Conservation (phyloP, 192 early-diverging fungal genomes). For the Podila epicladia region DNA sequence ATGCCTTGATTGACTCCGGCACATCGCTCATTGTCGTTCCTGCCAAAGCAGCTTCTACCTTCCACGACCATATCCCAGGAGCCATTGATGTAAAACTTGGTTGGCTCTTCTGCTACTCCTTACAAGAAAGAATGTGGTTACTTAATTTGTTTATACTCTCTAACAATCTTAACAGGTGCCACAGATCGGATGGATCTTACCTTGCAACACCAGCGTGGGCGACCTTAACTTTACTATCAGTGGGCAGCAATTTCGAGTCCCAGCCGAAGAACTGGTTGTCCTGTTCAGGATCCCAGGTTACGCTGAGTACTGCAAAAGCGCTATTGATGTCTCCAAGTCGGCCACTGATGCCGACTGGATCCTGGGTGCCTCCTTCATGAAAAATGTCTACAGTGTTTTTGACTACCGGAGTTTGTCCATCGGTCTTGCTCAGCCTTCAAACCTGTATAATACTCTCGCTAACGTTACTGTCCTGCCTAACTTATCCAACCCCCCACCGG, state of each 20-base stretch:
- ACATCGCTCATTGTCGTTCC: slow-evolving; percentile 39
- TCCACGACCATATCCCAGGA: slow-evolving; percentile 39
- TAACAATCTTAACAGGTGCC: slow-evolving; percentile 12
- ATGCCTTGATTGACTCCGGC: slow-evolving; percentile 47
- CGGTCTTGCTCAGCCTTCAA: slow-evolving; percentile 44
- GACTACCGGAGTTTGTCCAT: slow-evolving; percentile 27
- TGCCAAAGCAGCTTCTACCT: slow-evolving; percentile 19
- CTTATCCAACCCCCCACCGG: slow-evolving; percentile 20
- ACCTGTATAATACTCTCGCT: slow-evolving; percentile 37
- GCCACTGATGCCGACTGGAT: slow-evolving; percentile 33
- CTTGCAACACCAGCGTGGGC: slow-evolving; percentile 43
- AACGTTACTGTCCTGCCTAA: slow-evolving; percentile 37
- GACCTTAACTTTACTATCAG: slow-evolving; percentile 46
- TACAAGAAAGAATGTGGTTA: too few species aligned
- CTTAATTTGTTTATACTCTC: not conserved
- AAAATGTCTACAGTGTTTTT: slow-evolving; percentile 47
- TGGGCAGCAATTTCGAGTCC: slow-evolving; percentile 37
- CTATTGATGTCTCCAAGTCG: slow-evolving; percentile 24
- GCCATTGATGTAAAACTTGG: slow-evolving; percentile 28
- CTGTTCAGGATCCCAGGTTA: slow-evolving; percentile 44
- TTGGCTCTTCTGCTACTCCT: not conserved
- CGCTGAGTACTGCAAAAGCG: slow-evolving; percentile 51
- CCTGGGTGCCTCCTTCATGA: slow-evolving; percentile 41
- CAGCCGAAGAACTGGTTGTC: slow-evolving; percentile 38
- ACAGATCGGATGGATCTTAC: slow-evolving; percentile 44